A percentile compares a stretch with the other conserved stretches of the same genome.
phyloP scores from a whole-genome alignment of 2,329 filamentous ascomycete species.

The Fusarium sarcochroum region DNA sequence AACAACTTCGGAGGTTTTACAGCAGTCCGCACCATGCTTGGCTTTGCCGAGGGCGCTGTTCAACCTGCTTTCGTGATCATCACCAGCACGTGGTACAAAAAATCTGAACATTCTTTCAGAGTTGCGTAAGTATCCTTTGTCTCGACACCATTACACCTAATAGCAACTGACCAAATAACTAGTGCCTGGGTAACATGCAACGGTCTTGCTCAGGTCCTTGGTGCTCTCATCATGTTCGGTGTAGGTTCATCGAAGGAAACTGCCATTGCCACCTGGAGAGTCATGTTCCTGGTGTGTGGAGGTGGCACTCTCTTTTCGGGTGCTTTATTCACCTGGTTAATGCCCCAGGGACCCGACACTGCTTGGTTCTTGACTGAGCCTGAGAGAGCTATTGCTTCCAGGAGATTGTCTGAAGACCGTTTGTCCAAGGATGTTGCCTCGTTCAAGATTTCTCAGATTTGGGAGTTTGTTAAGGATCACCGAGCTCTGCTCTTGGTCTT shows the following conservation, averaged over 20 bases:
- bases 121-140: neutral
- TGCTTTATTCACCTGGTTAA: too few species aligned
- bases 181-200: conserved; percentile 12
- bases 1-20: neutral
- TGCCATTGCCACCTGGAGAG: too few species aligned
- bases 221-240: neutral
- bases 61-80: conserved; percentile 10
- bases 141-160: neutral
- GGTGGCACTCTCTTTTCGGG: too few species aligned
- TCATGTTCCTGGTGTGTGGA: too few species aligned
- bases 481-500: neutral
- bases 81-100: conserved; percentile 7
- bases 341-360: too few species aligned
- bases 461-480: conserved; percentile 6
- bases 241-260: too few species aligned
- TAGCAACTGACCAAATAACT: neutral
- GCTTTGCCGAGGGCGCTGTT: neutral
- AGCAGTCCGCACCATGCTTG: conserved; percentile 2
- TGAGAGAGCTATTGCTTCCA: neutral
- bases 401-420: neutral
- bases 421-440: neutral
- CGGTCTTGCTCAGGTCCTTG: conserved; percentile 4
- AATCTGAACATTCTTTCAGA: conserved; percentile 5
- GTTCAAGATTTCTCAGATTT: conserved; percentile 2
- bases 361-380: too few species aligned